These are phyloP conservation scores for Crepidotus sp. DNA, from an alignment of 1,284 basidiomycete genomes.

Conservation along the genomic window DNA sequence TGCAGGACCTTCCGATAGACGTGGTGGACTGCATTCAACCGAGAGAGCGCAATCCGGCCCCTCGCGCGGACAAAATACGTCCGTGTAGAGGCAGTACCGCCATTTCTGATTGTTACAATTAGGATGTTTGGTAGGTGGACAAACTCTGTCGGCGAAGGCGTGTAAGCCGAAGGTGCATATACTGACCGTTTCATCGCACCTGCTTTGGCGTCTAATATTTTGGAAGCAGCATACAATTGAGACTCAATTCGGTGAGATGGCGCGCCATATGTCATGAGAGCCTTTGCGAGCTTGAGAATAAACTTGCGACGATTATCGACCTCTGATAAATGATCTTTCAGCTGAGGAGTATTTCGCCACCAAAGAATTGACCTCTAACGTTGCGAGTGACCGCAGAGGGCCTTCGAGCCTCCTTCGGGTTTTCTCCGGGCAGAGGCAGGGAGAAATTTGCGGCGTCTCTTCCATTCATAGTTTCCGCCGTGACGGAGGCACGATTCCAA, in stretches of 20 bases:
- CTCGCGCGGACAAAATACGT: slow-evolving; percentile 74
- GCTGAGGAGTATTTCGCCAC: not conserved
- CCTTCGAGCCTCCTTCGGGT: slow-evolving; percentile 21
- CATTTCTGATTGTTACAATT: slow-evolving; percentile 69
- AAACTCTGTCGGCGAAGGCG: slow-evolving; percentile 44
- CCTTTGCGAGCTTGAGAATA: slow-evolving; percentile 72
- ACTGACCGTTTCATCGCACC: slow-evolving; percentile 24
- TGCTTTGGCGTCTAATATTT: slow-evolving; percentile 35
- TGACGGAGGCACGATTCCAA: not conserved
- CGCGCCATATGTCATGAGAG: slow-evolving; percentile 73
- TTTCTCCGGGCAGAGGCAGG: slow-evolving; percentile 10
- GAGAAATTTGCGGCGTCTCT: not conserved
- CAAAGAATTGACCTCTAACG: slow-evolving; percentile 26
- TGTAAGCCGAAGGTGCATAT: slow-evolving; percentile 1
- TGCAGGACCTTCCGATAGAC: slow-evolving; percentile 75
- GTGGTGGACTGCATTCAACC: slow-evolving; percentile 63
- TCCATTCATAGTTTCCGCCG: not conserved
- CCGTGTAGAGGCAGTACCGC: slow-evolving; percentile 47
- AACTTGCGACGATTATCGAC: slow-evolving; percentile 62
- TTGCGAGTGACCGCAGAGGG: slow-evolving; percentile 27
- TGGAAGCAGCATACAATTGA: slow-evolving; percentile 52
- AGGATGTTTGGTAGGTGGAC: slow-evolving; percentile 75
- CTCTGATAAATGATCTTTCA: slow-evolving; percentile 29
- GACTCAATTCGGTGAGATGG: slow-evolving; percentile 83
- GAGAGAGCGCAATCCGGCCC: slow-evolving; percentile 65